A percentile compares a stretch with the other conserved stretches of the same genome.
Conservation (phyloP, 2,329 filamentous ascomycete species). For the Chrysoporthe austroafricana region DNA sequence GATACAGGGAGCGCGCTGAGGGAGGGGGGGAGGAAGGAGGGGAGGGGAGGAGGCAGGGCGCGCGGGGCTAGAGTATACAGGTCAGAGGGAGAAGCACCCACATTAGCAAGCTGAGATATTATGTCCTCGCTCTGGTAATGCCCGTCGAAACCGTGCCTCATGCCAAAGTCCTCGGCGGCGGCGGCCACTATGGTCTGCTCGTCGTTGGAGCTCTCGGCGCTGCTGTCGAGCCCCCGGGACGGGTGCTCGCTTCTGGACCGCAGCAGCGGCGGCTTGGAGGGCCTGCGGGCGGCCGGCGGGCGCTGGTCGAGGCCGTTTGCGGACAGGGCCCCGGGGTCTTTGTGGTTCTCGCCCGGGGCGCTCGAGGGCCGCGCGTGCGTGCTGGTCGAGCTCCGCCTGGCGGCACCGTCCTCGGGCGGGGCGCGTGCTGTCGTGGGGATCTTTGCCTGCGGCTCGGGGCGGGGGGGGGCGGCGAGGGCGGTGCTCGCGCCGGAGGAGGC, state of each 20-base stretch:
- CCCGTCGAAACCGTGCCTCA: slow-evolving; percentile 87
- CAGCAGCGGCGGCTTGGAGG: slow-evolving; percentile 54
- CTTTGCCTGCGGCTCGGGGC: slow-evolving; percentile 20
- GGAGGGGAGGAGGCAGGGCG: slow-evolving; percentile 14
- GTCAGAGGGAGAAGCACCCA: slow-evolving; percentile 48
- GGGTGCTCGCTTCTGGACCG: slow-evolving; percentile 61
- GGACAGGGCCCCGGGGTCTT: slow-evolving; percentile 20
- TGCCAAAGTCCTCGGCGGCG: slow-evolving; percentile 54
- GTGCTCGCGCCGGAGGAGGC: slow-evolving; percentile 24
- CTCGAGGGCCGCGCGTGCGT: slow-evolving; percentile 47
- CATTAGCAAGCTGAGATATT: slow-evolving; percentile 79
- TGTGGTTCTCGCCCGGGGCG: slow-evolving; percentile 48
- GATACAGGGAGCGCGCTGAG: too few species aligned
- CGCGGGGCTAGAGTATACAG: not conserved
- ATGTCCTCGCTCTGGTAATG: slow-evolving; percentile 92
- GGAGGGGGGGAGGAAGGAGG: not conserved
- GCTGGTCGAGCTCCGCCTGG: slow-evolving; percentile 23
- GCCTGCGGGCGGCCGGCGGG: slow-evolving; percentile 26
- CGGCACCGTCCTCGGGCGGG: slow-evolving; percentile 26
- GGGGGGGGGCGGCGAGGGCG: slow-evolving; percentile 13
- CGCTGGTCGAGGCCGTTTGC: slow-evolving; percentile 35
- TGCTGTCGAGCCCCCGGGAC: slow-evolving; percentile 34
- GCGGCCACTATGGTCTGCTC: slow-evolving; percentile 41
- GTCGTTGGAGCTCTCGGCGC: slow-evolving; percentile 33
- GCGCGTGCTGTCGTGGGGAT: slow-evolving; percentile 16